These are phyloP conservation scores for Umbilicus rupestris DNA, from an alignment of 164 flowering plant species.

Conservation along the genomic window DNA sequence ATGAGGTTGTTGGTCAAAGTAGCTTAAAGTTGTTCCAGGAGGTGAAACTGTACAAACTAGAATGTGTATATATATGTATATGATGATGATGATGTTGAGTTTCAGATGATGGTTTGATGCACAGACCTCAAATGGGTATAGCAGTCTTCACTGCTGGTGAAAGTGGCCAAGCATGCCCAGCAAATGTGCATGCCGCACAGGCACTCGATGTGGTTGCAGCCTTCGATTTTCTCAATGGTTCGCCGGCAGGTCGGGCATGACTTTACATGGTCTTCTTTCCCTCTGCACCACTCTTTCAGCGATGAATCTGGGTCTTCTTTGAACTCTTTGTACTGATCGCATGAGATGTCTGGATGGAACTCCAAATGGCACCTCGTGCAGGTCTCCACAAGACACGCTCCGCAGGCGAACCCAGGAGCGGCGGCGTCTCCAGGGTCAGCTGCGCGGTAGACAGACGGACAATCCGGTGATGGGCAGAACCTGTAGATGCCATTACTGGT, in stretches of 20 bases:
- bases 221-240: constrained; percentile 84
- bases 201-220: constrained; percentile 89
- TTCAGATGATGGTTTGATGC: constrained; percentile 38
- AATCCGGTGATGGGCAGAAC: constrained; percentile 94
- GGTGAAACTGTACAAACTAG: background rate
- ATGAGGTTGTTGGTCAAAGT: too few species aligned
- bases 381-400: constrained; percentile 69
- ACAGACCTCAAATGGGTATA: constrained; percentile 59
- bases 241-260: constrained; percentile 55
- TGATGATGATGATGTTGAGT: background rate
- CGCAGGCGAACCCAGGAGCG: constrained; percentile 57
- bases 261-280: constrained; percentile 77
- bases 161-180: constrained; percentile 74
- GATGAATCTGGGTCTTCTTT: constrained; percentile 86
- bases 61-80: background rate
- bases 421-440: constrained; percentile 25
- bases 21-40: too few species aligned
- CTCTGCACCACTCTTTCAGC: constrained; percentile 63
- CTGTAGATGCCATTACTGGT: constrained; percentile 53
- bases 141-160: constrained; percentile 48
- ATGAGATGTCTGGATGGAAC: constrained; percentile 62
- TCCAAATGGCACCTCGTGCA: constrained; percentile 82
- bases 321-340: constrained; percentile 59
- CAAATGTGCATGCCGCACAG: constrained; percentile 80
- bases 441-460: constrained; percentile 68